A percentile compares a stretch with the other conserved stretches of the same genome.
phyloP scores from a whole-genome alignment of 1,139 yeast species.

The Pneumocystis sp. region DNA sequence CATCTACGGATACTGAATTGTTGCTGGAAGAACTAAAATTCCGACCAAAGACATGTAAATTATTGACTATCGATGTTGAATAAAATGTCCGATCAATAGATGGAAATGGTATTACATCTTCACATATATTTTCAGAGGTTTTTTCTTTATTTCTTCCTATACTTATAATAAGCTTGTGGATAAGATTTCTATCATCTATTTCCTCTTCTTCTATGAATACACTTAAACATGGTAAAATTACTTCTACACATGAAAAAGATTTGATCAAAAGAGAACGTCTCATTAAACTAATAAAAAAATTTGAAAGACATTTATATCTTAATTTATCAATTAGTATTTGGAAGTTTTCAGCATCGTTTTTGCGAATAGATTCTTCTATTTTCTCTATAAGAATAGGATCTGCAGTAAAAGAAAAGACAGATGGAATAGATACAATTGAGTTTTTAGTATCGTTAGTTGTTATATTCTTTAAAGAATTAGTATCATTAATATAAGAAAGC shows the following conservation, averaged over 20 bases:
- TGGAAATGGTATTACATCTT: constrained; percentile 6
- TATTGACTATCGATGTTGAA: constrained; percentile 36
- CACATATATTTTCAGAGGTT: not conserved
- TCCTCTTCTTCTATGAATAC: constrained; percentile 29
- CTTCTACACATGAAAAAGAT: constrained; percentile 33
- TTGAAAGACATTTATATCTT: not conserved
- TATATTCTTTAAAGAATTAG: constrained; percentile 24
- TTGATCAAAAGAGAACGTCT: not conserved
- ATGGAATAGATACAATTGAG: not conserved
- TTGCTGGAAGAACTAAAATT: constrained; percentile 48
- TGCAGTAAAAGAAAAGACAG: not conserved
- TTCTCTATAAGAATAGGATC: constrained; percentile 1
- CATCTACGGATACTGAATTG: constrained; percentile 41
- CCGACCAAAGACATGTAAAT: constrained; percentile 29
- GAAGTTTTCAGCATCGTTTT: constrained; percentile 14
- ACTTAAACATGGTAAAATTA: constrained; percentile 41
- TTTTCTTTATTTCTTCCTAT: not conserved
- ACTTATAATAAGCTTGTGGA: constrained; percentile 61
- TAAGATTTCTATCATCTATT: constrained; percentile 66
- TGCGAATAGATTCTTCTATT: constrained; percentile 13
- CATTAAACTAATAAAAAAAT: not conserved
- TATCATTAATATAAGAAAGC: constrained; percentile 29
- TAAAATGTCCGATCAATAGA: constrained; percentile 19
- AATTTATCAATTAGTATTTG: not conserved
- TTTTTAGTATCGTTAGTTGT: not conserved